A percentile compares a stretch with the other conserved stretches of the same genome.
These are phyloP conservation scores for Pleurotus cornucopiae DNA, from an alignment of 768 basidiomycete species.

Conservation along the genomic window DNA sequence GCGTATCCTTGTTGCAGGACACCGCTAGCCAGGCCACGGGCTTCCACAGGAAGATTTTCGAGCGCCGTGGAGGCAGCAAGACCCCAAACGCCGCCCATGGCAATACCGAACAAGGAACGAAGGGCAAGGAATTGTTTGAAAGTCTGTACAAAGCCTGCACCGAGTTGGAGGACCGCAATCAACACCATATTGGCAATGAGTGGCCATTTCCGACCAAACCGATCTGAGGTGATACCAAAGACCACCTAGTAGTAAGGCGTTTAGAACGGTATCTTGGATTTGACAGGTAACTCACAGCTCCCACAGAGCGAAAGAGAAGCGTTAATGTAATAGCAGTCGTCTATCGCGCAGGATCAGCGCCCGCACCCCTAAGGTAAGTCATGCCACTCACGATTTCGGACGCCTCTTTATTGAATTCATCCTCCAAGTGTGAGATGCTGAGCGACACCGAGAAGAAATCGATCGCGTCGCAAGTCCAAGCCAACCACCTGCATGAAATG, in stretches of 20 bases:
- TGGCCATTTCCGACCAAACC: conserved; percentile 94
- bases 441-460: conserved; percentile 82
- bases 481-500: conserved; percentile 55
- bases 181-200: conserved; percentile 72
- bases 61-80: conserved; percentile 77
- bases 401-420: conserved; percentile 41
- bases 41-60: conserved; percentile 84
- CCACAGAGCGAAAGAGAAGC: conserved; percentile 82
- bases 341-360: conserved; percentile 19
- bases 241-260: conserved; percentile 36
- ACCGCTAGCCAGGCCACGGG: conserved; percentile 82
- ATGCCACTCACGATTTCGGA: conserved; percentile 33
- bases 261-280: conserved; percentile 19
- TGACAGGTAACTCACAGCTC: conserved; percentile 42
- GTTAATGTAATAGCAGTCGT: conserved; percentile 89
- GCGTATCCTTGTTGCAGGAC: conserved; percentile 89
- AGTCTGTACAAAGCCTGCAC: conserved; percentile 74
- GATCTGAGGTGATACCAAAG: conserved; percentile 83
- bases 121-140: conserved; percentile 78
- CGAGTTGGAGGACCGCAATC: conserved; percentile 70
- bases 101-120: conserved; percentile 79
- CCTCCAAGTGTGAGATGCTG: conserved; percentile 40
- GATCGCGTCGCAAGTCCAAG: conserved; percentile 84
- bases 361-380: background rate
- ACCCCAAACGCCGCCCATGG: conserved; percentile 91